Conservation (phyloP, 129 eudicot genomes). For the Helichrysum umbraculigerum region DNA sequence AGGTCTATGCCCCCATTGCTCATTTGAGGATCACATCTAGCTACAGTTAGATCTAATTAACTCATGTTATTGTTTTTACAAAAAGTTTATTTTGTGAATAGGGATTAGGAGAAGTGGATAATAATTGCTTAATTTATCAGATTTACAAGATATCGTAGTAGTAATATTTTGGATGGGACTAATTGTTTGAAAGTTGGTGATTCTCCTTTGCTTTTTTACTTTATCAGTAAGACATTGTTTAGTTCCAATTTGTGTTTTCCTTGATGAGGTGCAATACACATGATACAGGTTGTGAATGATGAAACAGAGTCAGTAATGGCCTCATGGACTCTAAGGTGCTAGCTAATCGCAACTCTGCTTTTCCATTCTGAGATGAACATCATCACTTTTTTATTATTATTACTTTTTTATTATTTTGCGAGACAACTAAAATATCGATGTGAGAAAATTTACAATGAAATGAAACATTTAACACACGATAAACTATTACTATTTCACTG, state of each 20-base stretch:
- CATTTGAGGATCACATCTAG: constrained; percentile 1
- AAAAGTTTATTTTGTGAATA: background rate
- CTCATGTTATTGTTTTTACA: background rate
- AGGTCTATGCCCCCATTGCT: background rate
- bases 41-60: background rate
- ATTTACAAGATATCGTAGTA: background rate
- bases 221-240: background rate
- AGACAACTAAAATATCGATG: too few relatives aligned
- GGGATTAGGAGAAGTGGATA: background rate
- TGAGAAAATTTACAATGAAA: too few relatives aligned
- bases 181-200: background rate
- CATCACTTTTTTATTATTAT: background rate
- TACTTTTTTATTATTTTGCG: too few relatives aligned
- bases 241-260: background rate
- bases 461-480: too few relatives aligned
- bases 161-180: background rate
- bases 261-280: constrained; percentile 15
- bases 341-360: constrained; percentile 4
- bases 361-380: background rate
- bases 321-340: constrained; percentile 76
- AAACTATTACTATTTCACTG: too few relatives aligned
- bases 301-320: constrained; percentile 57
- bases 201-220: background rate
- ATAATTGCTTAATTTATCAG: background rate
- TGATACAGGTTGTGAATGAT: constrained; percentile 47